These are phyloP conservation scores for Salvia miltiorrhiza DNA, from an alignment of 257 asterid species.

Conservation along the genomic window DNA sequence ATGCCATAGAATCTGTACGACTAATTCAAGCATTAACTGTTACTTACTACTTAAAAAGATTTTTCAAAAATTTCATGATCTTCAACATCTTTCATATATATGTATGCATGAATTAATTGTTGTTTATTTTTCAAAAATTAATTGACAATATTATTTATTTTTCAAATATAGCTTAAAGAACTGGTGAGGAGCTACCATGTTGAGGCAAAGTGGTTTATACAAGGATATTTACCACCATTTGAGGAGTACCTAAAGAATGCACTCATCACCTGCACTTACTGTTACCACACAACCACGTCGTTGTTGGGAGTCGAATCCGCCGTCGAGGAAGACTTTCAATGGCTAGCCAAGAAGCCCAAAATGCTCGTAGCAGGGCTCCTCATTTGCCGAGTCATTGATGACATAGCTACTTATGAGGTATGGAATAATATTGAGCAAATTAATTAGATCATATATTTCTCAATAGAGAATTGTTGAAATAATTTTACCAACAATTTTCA, in stretches of 20 bases:
- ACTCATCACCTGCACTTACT: background rate
- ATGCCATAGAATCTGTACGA: background rate
- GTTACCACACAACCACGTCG: background rate
- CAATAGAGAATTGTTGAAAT: no score
- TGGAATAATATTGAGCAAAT: no score
- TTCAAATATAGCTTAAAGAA: conserved; percentile 15
- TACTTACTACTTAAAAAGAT: no score
- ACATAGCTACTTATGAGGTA: conserved; percentile 1
- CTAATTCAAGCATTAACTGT: background rate
- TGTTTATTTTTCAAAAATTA: background rate
- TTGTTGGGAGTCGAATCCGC: background rate
- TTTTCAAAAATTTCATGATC: conserved; percentile 17
- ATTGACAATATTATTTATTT: no score
- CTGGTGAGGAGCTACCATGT: background rate
- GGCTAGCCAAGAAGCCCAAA: background rate
- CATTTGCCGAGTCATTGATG: background rate
- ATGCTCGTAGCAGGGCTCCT: background rate
- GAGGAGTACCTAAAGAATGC: conserved; percentile 7
- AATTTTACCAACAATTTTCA: background rate
- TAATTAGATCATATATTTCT: no score
- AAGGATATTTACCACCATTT: conserved; percentile 17
- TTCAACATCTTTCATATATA: no score
- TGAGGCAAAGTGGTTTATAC: conserved; percentile 15
- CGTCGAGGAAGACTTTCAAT: background rate
- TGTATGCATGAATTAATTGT: background rate